Evolutionary conservation across 805 yeast species (phyloP).

Genomic region (Starmerella bombicola): DNA sequence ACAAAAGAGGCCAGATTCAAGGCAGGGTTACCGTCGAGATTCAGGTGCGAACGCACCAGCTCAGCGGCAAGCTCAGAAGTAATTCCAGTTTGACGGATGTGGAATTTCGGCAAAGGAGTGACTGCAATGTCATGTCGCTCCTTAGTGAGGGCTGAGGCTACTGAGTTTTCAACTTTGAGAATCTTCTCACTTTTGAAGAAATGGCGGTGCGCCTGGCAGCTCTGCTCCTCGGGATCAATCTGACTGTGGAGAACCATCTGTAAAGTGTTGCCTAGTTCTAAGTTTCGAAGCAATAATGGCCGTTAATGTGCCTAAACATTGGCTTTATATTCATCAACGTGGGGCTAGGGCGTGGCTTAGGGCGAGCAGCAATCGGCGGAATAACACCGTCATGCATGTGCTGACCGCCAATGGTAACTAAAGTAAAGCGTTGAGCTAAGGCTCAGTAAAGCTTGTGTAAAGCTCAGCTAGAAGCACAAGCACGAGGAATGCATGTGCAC

Average conservation of each 20-base stretch:
- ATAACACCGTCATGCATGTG: too few species aligned
- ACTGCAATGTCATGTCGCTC: slow-evolving; percentile 4
- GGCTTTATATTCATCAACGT: too few species aligned
- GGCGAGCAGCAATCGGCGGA: too few species aligned
- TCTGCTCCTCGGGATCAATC: slow-evolving; percentile 13
- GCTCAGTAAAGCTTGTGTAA: too few species aligned
- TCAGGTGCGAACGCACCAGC: slow-evolving; percentile 57
- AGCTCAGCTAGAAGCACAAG: too few species aligned
- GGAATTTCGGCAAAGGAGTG: slow-evolving; percentile 39
- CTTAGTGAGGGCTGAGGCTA: background rate
- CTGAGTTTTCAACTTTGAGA: background rate
- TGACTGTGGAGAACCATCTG: slow-evolving; percentile 10
- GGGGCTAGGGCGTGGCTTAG: too few species aligned
- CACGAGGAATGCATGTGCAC: too few species aligned
- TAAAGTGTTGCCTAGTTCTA: background rate
- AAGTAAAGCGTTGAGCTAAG: too few species aligned
- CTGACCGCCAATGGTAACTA: too few species aligned
- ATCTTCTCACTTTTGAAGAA: background rate
- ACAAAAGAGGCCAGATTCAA: slow-evolving; percentile 84
- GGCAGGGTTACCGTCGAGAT: slow-evolving; percentile 72
- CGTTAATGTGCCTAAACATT: too few species aligned
- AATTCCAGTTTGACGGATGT: slow-evolving; percentile 47
- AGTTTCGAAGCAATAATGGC: background rate
- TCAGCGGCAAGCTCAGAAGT: slow-evolving; percentile 43
- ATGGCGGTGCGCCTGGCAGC: slow-evolving; percentile 3